Evolutionary conservation across 139 green algal species (phyloP).

Genomic region (Tetradesmus obliquus): DNA sequence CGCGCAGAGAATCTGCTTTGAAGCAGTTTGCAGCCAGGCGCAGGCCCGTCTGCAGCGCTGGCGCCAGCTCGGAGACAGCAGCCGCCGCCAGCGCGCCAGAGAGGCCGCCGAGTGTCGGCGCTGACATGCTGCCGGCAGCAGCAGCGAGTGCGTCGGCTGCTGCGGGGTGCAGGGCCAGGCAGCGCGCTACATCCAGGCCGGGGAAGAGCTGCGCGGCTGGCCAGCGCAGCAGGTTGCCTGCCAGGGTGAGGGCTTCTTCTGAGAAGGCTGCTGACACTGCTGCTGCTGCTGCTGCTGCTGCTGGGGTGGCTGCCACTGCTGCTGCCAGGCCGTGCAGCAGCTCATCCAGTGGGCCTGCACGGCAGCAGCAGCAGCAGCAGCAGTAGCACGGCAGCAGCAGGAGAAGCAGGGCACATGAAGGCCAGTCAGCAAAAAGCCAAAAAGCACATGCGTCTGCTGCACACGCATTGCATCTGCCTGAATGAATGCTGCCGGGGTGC

Average conservation of each 20-base stretch:
- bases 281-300: constrained; percentile 20
- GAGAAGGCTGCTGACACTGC: not conserved
- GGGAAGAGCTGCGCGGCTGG: constrained; percentile 79
- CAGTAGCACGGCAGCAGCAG: not conserved
- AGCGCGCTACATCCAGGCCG: constrained; percentile 76
- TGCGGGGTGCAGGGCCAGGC: constrained; percentile 62
- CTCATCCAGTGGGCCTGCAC: constrained; percentile 52
- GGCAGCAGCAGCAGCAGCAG: not conserved
- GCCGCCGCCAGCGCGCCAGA: constrained; percentile 56
- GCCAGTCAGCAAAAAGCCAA: too few species aligned
- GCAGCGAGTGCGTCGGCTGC: constrained; percentile 50
- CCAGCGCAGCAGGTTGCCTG: constrained; percentile 74
- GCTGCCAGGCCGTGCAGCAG: constrained; percentile 62
- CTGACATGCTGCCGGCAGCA: constrained; percentile 18
- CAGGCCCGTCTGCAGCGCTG: constrained; percentile 73
- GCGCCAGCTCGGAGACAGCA: constrained; percentile 32
- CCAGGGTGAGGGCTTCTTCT: constrained; percentile 48
- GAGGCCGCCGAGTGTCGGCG: constrained; percentile 41
- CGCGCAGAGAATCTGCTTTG: constrained; percentile 47
- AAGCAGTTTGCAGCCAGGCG: constrained; percentile 75
- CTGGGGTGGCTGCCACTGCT: not conserved
- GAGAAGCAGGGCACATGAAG: too few species aligned
- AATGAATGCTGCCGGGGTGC: not conserved
- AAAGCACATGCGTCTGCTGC: too few species aligned
- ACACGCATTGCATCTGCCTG: too few species aligned